Conservation (phyloP, 164 flowering plant genomes). For the Kalanchoe fedtschenkoi region DNA sequence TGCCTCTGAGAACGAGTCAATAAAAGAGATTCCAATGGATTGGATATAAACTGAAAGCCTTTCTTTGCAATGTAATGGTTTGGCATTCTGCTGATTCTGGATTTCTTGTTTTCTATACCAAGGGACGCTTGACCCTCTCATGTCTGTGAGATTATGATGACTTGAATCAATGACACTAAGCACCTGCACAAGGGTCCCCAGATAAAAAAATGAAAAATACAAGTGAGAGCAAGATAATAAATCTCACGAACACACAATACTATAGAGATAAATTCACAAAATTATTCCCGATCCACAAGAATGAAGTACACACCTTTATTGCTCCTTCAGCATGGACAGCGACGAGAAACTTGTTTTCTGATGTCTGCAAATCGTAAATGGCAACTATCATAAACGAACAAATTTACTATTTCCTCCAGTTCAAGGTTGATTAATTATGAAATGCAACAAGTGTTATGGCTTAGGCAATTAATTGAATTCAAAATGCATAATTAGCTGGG, state of each 20-base stretch:
- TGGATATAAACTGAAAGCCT: slow-evolving; percentile 46
- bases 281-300: neutral
- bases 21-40: slow-evolving; percentile 67
- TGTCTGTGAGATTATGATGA: slow-evolving; percentile 46
- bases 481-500: neutral
- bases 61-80: slow-evolving; percentile 35
- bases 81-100: slow-evolving; percentile 25
- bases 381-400: neutral
- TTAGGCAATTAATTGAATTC: neutral
- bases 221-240: neutral
- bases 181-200: slow-evolving; percentile 41
- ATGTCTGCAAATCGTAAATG: slow-evolving; percentile 41
- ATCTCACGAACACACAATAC: neutral
- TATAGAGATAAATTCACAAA: neutral
- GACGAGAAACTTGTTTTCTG: slow-evolving; percentile 59
- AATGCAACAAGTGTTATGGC: neutral
- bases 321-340: slow-evolving; percentile 89
- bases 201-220: neutral
- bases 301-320: slow-evolving; percentile 42
- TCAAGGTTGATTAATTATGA: neutral
- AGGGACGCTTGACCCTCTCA: slow-evolving; percentile 24
- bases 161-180: slow-evolving; percentile 75
- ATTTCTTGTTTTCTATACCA: slow-evolving; percentile 26
- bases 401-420: neutral
- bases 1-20: slow-evolving; percentile 72